Conservation (phyloP, 2,329 filamentous ascomycete species). For the Madurella mycetomatis region DNA sequence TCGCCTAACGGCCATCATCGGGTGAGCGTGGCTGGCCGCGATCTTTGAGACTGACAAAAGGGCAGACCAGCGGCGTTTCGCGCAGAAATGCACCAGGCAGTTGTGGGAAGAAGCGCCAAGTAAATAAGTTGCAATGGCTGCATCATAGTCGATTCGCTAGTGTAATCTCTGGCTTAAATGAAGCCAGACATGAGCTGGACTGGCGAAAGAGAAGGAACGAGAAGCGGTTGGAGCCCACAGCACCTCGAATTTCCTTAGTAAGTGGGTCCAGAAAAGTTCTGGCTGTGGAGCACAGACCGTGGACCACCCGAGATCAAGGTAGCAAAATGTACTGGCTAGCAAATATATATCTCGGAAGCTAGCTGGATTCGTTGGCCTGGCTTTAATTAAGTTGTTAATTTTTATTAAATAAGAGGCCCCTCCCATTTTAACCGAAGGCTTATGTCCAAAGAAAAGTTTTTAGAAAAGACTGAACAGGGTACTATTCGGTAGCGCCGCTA, state of each 20-base stretch:
- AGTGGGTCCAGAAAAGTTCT: neutral
- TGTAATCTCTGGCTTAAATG: too few relatives aligned
- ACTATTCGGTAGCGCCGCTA: constrained; percentile 14
- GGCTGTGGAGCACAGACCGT: constrained; percentile 4
- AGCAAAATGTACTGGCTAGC: constrained; percentile 16
- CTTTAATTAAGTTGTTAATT: constrained; percentile 23
- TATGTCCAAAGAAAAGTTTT: constrained; percentile 17
- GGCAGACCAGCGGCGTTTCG: too few relatives aligned
- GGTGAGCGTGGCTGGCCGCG: too few relatives aligned
- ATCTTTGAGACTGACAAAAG: too few relatives aligned
- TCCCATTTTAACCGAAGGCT: constrained; percentile 24
- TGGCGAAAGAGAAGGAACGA: too few relatives aligned
- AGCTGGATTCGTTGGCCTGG: constrained; percentile 18
- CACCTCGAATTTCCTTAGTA: neutral
- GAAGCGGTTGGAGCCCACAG: too few relatives aligned
- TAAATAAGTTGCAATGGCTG: neutral
- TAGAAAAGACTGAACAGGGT: constrained; percentile 11
- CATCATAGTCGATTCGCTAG: too few relatives aligned
- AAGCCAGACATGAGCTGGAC: too few relatives aligned
- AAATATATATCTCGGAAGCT: constrained; percentile 22
- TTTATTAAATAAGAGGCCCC: constrained; percentile 21
- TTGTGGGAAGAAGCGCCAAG: neutral
- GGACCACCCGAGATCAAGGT: neutral
- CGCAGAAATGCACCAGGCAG: neutral
- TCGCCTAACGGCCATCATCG: too few relatives aligned